These are phyloP conservation scores for Scolecobasidium constrictum DNA, from an alignment of 2,329 filamentous ascomycete genomes.

Conservation along the genomic window DNA sequence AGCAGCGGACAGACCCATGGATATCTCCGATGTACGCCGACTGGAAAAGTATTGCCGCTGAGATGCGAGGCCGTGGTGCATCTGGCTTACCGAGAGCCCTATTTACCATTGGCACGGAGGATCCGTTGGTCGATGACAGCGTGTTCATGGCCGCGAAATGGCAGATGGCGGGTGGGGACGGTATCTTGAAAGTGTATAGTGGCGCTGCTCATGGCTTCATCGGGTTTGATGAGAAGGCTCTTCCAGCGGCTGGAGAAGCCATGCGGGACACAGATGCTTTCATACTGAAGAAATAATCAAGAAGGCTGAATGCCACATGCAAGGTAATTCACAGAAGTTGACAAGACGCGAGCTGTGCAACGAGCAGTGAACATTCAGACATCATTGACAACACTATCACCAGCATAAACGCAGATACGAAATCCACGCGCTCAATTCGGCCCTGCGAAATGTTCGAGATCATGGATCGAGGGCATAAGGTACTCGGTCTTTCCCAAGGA, in stretches of 20 bases:
- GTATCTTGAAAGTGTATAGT: slow-evolving; percentile 42
- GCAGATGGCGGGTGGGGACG: slow-evolving; percentile 39
- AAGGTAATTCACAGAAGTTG: too few species aligned
- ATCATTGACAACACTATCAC: too few species aligned
- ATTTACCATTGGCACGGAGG: slow-evolving; percentile 44
- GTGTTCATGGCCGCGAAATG: slow-evolving; percentile 45
- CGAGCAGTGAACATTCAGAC: too few species aligned
- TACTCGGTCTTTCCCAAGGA: too few species aligned
- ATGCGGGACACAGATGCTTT: not conserved
- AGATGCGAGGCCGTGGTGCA: slow-evolving; percentile 15
- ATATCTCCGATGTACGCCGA: slow-evolving; percentile 43
- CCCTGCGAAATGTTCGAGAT: too few species aligned
- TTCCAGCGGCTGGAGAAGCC: slow-evolving; percentile 1
- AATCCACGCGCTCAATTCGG: too few species aligned
- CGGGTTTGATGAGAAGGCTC: slow-evolving; percentile 19
- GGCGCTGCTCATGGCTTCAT: slow-evolving; percentile 45
- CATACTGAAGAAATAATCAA: not conserved
- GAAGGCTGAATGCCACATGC: too few species aligned
- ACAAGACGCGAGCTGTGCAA: too few species aligned
- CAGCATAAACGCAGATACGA: too few species aligned
- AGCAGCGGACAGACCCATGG: slow-evolving; percentile 31
- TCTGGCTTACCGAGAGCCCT: slow-evolving; percentile 39
- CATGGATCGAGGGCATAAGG: too few species aligned
- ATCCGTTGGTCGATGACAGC: slow-evolving; percentile 42
- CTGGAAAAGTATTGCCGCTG: slow-evolving; percentile 17